Base-by-base conservation (phyloP, 140 eudicot species). In the Flaveria floridana region DNA sequence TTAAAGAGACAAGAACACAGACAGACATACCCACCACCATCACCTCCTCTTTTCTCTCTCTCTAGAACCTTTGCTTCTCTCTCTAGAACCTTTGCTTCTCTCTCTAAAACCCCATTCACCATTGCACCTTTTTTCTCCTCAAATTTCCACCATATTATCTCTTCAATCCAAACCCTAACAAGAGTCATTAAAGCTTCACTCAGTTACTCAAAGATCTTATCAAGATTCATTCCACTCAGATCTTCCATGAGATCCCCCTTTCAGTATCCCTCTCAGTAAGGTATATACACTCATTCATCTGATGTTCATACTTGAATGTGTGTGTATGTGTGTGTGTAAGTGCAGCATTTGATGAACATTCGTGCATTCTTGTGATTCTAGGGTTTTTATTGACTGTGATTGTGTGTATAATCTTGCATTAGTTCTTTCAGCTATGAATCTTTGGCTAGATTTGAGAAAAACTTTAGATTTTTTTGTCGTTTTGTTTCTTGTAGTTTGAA, bases 41-140 rank as follows among this genome's bases (percentile, higher is more conserved):
- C 79, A 1, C 34, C 42, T 19, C 23, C 79, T 57, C 59, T 77
- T 46, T 80, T 39, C 37, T 30, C 6, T 47, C 16, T 71, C 72
- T 21, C 23, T 21, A 21, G 18, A 82, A 72, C 76, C 73, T 71
- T 65, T 18, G 19, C 67, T 53, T 77, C 81, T 81, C 88, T 84
- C 81, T 84, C 85, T 69, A 55, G 18, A 82, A 72, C 76, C 73
- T 71, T 65, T 18, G 19, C 67, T 53, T 77, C 81, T 81, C 88
- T 84, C 81, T 84, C 85, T 69, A 55, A 68, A 84, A 57, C 76
- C 58, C 68, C 51, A 37, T 9, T 70, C 28, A 2, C 37, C 62
- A 69, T 37, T 70, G 15, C 64, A 37, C 69, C 61, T 10, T 64
- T 71, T 71, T 72, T 74, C 57, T 13, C 23, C 76, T 82, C 73